Conservation (phyloP, 75 land plant genomes). For the Pinus tabuliformis region DNA sequence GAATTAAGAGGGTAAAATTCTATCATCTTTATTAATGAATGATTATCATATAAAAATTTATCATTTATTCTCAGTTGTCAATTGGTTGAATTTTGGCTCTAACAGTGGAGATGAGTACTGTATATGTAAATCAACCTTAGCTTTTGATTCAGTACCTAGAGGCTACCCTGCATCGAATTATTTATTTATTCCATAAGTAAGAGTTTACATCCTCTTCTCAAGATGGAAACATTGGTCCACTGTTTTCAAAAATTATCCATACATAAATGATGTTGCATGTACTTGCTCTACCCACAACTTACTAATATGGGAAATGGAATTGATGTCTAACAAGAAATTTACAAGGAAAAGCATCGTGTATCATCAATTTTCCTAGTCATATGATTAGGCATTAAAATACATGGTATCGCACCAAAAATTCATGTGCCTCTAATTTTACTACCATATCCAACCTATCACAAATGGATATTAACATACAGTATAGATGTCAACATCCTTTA, state of each 20-base stretch:
- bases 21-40: too few relatives aligned
- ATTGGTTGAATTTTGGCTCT: too few relatives aligned
- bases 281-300: slow-evolving; percentile 52
- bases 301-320: slow-evolving; percentile 44
- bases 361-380: too few relatives aligned
- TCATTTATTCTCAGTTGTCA: too few relatives aligned
- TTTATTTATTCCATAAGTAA: slow-evolving; percentile 23
- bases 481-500: too few relatives aligned
- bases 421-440: too few relatives aligned
- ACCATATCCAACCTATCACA: too few relatives aligned
- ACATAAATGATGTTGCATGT: slow-evolving; percentile 65
- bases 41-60: too few relatives aligned
- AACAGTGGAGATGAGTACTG: neutral
- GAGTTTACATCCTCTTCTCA: slow-evolving; percentile 47
- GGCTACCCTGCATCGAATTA: slow-evolving; percentile 1
- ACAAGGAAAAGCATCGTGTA: slow-evolving; percentile 20
- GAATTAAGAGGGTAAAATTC: too few relatives aligned
- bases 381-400: too few relatives aligned
- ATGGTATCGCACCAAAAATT: too few relatives aligned
- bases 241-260: slow-evolving; percentile 57
- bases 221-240: slow-evolving; percentile 60
- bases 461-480: too few relatives aligned
- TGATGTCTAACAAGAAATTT: slow-evolving; percentile 21
- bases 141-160: neutral
- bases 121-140: neutral